Conservation (phyloP, 208 protist species). For the Jaenimonas drosophilae region DNA sequence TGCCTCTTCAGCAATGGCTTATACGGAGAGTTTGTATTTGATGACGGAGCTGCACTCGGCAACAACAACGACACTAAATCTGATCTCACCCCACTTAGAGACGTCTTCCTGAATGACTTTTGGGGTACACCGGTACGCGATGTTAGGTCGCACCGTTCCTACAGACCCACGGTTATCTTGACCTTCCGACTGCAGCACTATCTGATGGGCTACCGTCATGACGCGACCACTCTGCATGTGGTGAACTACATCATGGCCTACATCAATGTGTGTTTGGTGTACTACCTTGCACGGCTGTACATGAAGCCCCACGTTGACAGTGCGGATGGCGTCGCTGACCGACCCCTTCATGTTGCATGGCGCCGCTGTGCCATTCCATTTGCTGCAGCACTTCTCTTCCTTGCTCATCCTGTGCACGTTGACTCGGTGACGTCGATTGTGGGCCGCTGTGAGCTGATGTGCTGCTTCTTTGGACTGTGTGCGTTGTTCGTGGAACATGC, state of each 20-base stretch:
- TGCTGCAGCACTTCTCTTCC: slow-evolving; percentile 43
- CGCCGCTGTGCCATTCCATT: slow-evolving; percentile 14
- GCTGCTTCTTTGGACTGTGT: slow-evolving; percentile 44
- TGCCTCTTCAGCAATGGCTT: slow-evolving; percentile 28
- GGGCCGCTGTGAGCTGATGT: slow-evolving; percentile 66
- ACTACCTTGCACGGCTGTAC: slow-evolving; percentile 29
- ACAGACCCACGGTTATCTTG: slow-evolving; percentile 45
- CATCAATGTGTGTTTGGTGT: slow-evolving; percentile 34
- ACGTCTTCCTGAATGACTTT: slow-evolving; percentile 52
- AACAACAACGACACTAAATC: slow-evolving; percentile 23
- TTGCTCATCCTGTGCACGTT: slow-evolving; percentile 80
- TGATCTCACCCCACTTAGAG: slow-evolving; percentile 10
- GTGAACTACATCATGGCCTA: slow-evolving; percentile 34
- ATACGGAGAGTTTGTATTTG: slow-evolving; percentile 31
- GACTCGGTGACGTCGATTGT: slow-evolving; percentile 83
- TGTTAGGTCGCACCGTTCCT: slow-evolving; percentile 38
- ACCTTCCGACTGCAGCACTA: slow-evolving; percentile 55
- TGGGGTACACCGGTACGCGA: slow-evolving; percentile 36
- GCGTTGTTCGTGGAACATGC: slow-evolving; percentile 26
- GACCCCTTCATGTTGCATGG: slow-evolving; percentile 4
- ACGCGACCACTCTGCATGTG: slow-evolving; percentile 15
- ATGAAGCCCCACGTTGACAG: too few relatives aligned
- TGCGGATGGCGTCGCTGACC: too few relatives aligned
- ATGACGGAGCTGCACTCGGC: slow-evolving; percentile 57
- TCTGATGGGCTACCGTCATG: slow-evolving; percentile 42